Conservation (phyloP, 1,284 basidiomycete species). For the Rhodotorula sp. region DNA sequence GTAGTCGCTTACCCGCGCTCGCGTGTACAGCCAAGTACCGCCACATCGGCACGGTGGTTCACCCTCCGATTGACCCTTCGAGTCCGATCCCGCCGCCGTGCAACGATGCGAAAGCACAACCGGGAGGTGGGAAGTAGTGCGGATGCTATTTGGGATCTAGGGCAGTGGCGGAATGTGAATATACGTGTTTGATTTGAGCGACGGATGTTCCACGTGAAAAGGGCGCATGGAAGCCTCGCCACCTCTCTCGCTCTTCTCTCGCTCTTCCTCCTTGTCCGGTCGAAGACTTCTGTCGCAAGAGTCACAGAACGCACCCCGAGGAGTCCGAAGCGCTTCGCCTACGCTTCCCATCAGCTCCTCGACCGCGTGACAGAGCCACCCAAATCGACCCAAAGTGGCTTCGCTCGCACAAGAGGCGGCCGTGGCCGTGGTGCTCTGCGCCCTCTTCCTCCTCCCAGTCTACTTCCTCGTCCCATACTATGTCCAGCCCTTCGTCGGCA, state of each 20-base stretch:
- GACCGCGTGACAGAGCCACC: neutral
- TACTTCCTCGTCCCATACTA: slow-evolving; percentile 21
- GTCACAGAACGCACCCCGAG: too few species aligned
- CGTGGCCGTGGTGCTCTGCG: neutral
- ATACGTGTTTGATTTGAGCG: too few species aligned
- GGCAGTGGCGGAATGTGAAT: too few species aligned
- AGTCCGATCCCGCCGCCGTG: slow-evolving; percentile 78
- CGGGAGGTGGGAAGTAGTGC: neutral
- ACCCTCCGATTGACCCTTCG: slow-evolving; percentile 67
- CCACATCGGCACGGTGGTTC: slow-evolving; percentile 61
- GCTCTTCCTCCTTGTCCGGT: too few species aligned
- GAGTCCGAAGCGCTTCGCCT: too few species aligned
- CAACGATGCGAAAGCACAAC: slow-evolving; percentile 23
- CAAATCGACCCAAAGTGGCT: neutral
- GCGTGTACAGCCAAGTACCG: slow-evolving; percentile 31
- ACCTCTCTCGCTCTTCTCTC: too few species aligned
- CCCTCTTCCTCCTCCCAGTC: slow-evolving; percentile 6
- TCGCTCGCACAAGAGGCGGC: neutral
- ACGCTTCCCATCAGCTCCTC: too few species aligned
- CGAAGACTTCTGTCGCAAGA: too few species aligned
- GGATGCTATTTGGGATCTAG: too few species aligned
- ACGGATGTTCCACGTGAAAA: too few species aligned
- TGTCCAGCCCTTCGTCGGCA: slow-evolving; percentile 1
- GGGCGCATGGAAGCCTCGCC: too few species aligned
- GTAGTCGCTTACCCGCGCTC: neutral